phyloP scores from a whole-genome alignment of 208 protist genomes.

The Sergeia podlipaevii region DNA sequence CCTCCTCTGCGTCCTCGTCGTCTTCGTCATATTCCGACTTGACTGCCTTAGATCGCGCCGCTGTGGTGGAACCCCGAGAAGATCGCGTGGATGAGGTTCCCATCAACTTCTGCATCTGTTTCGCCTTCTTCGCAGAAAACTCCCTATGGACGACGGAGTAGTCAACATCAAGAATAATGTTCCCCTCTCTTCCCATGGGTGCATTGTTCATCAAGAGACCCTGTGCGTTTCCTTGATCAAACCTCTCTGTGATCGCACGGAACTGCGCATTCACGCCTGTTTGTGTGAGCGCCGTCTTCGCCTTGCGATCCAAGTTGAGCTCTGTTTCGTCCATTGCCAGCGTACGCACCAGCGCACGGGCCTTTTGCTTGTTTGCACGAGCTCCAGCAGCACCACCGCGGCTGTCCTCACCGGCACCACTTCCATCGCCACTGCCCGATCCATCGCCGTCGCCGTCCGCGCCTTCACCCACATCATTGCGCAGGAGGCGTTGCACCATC shows the following conservation, averaged over 20 bases:
- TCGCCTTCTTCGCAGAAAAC: constrained; percentile 12
- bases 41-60: neutral
- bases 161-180: constrained; percentile 85
- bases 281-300: constrained; percentile 61
- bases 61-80: neutral
- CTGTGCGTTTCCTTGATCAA: constrained; percentile 88
- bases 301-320: constrained; percentile 83
- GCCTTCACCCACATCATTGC: constrained; percentile 62
- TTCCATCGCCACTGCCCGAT: constrained; percentile 3
- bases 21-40: neutral
- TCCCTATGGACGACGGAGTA: constrained; percentile 40
- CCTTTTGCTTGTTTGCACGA: constrained; percentile 15
- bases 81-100: neutral
- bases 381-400: constrained; percentile 9
- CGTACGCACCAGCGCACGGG: constrained; percentile 38
- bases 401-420: constrained; percentile 2
- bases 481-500: constrained; percentile 83
- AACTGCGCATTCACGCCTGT: constrained; percentile 83
- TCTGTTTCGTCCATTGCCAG: constrained; percentile 72
- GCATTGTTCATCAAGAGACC: constrained; percentile 85
- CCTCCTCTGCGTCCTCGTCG: neutral
- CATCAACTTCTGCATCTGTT: constrained; percentile 7
- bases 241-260: constrained; percentile 86
- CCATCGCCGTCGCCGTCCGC: constrained; percentile 8
- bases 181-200: constrained; percentile 67